These are phyloP conservation scores for Phytophthora idaei DNA, from an alignment of 352 stramenopile species.

Conservation along the genomic window DNA sequence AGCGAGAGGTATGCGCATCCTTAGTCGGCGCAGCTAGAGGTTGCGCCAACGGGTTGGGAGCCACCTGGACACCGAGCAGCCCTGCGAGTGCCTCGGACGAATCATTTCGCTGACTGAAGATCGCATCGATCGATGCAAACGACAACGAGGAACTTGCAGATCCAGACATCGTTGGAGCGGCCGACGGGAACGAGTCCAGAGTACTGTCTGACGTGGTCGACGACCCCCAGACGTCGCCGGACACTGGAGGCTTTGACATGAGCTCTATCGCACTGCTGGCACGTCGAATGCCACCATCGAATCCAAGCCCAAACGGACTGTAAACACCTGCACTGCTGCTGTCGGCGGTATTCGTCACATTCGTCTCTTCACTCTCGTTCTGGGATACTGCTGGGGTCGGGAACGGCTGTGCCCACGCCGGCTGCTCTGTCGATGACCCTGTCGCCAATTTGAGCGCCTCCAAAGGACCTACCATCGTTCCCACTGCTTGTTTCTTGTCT, in stretches of 20 bases:
- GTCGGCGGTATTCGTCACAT: neutral
- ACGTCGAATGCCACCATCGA: constrained; percentile 66
- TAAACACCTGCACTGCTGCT: constrained; percentile 46
- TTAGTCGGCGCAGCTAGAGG: constrained; percentile 37
- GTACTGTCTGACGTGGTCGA: constrained; percentile 23
- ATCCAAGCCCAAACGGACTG: constrained; percentile 77
- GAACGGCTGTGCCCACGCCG: constrained; percentile 75
- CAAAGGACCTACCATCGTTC: constrained; percentile 58
- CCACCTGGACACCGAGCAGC: constrained; percentile 66
- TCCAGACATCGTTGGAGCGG: constrained; percentile 7
- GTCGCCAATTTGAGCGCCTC: constrained; percentile 75
- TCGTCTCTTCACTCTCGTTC: constrained; percentile 41
- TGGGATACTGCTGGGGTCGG: constrained; percentile 50
- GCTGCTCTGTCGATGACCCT: constrained; percentile 61
- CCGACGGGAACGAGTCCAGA: constrained; percentile 24
- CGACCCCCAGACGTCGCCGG: constrained; percentile 34
- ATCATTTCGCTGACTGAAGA: constrained; percentile 79
- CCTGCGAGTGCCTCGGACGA: constrained; percentile 75
- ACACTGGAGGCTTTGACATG: constrained; percentile 15
- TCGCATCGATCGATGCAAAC: constrained; percentile 85
- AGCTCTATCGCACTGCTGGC: constrained; percentile 32
- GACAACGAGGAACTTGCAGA: constrained; percentile 50
- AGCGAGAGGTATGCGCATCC: constrained; percentile 67
- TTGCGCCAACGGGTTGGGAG: constrained; percentile 50
- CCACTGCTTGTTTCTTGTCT: constrained; percentile 27